Conservation (phyloP, 306 rosid genomes). For the Trifolium dubium region DNA sequence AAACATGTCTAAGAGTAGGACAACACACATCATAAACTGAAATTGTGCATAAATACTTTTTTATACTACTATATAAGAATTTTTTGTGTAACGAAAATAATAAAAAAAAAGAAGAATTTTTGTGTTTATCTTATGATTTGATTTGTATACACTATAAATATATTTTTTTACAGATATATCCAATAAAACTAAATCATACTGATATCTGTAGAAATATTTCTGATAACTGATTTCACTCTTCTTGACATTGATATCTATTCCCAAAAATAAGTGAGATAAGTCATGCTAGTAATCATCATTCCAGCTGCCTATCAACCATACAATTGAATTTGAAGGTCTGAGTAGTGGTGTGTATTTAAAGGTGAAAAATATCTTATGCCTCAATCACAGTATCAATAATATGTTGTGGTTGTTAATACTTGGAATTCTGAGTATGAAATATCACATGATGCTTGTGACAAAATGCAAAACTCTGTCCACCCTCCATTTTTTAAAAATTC, state of each 20-base stretch:
- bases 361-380: slow-evolving; percentile 24
- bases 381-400: background rate
- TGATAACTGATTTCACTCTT: background rate
- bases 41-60: background rate
- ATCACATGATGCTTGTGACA: slow-evolving; percentile 17
- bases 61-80: too few species aligned
- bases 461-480: background rate
- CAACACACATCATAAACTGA: background rate
- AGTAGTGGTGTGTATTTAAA: slow-evolving; percentile 14
- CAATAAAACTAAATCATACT: too few species aligned
- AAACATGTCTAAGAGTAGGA: background rate
- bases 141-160: too few species aligned
- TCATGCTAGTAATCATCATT: slow-evolving; percentile 23
- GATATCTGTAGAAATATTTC: too few species aligned
- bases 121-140: background rate
- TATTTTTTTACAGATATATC: too few species aligned
- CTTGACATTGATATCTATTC: slow-evolving; percentile 23
- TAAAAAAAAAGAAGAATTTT: too few species aligned
- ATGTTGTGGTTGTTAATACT: background rate
- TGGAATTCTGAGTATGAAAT: background rate
- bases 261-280: slow-evolving; percentile 27
- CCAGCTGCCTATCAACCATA: slow-evolving; percentile 26
- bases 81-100: too few species aligned
- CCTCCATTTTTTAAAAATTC: background rate
- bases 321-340: background rate